These are phyloP conservation scores for Echium plantagineum DNA, from an alignment of 257 asterid genomes.

Conservation along the genomic window DNA sequence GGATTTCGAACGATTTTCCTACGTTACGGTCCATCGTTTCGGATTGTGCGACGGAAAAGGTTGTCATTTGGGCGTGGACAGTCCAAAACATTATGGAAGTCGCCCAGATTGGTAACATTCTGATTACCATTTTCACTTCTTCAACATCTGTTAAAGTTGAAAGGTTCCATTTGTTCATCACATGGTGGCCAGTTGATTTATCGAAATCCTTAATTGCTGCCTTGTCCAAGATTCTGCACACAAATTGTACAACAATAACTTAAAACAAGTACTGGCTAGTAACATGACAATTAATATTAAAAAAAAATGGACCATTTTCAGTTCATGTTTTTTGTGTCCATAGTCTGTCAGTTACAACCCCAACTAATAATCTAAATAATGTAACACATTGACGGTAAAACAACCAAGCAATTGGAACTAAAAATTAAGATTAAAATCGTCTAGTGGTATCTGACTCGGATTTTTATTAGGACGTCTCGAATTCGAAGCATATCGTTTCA, in stretches of 20 bases:
- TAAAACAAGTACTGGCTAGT: neutral
- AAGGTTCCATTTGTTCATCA: slow-evolving; percentile 40
- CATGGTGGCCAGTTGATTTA: slow-evolving; percentile 2
- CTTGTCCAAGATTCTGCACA: slow-evolving; percentile 46
- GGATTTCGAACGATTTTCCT: slow-evolving; percentile 43
- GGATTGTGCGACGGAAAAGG: slow-evolving; percentile 84
- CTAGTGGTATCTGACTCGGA: too few species aligned
- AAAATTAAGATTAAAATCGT: too few species aligned
- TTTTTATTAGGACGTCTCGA: too few species aligned
- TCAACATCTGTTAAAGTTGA: slow-evolving; percentile 76
- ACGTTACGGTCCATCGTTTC: slow-evolving; percentile 60
- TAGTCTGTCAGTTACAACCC: too few species aligned
- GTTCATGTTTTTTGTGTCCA: too few species aligned
- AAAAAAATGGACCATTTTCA: too few species aligned
- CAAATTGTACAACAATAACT: neutral
- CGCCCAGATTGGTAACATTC: slow-evolving; percentile 90
- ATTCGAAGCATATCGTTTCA: too few species aligned
- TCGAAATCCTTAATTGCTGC: slow-evolving; percentile 54
- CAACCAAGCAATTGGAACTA: too few species aligned
- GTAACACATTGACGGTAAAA: too few species aligned
- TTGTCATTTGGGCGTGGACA: slow-evolving; percentile 72
- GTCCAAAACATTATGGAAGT: slow-evolving; percentile 81
- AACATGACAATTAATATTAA: too few species aligned
- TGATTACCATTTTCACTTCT: slow-evolving; percentile 58
- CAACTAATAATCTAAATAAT: too few species aligned